Evolutionary conservation across 1,139 yeast genomes (phyloP), one percentile per base, ranked within the genome.

Genomic region (Yamadazyma dendronema): DNA sequence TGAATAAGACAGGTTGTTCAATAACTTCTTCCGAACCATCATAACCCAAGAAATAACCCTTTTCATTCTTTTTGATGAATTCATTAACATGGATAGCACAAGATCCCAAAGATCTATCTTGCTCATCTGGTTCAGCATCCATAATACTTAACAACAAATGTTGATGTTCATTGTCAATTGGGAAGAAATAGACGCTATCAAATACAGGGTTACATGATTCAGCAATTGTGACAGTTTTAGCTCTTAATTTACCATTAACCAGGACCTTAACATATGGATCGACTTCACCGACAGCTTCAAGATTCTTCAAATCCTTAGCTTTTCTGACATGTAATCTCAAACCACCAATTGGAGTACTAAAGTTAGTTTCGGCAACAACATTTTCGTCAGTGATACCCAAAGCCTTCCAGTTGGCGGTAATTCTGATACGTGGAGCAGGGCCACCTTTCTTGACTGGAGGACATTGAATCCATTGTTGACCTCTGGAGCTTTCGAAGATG

Each of bases 381-480:
- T 66, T 59, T 25, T 59, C 66, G 33, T 80, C 81, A 34, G 74
- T 66, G 50, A 81, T 63, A 14, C 74, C 74, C 40, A 85, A 63
- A n/a, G 90, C 86, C 53, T 83, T 84, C 90, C 92, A 85, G 26
- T 61, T 57, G 34, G 85, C 79, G 34, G 74, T 59, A 31, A 84
- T 53, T 52, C 77, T 69, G 40, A 80, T 60, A 33, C 63, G 63
- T 46, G 87, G 81, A 28, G 65, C 58, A 14, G 78, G 53, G 1
- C 61, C 61, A 17, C 54, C 58, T 12, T 42, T 43, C 10, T 44
- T 50, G 26, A 60, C 42, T 5, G 71, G 79, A 3, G 68, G 57
- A 37, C 78, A 72, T 9, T 67, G 59, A 35, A 80, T 63, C 65
- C 75, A 63, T 44, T 71, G 74, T 44, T 71, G 76, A 16, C 78